Evolutionary conservation across 2,329 filamentous ascomycete species (phyloP).

Genomic region (Fusarium abutilonis): DNA sequence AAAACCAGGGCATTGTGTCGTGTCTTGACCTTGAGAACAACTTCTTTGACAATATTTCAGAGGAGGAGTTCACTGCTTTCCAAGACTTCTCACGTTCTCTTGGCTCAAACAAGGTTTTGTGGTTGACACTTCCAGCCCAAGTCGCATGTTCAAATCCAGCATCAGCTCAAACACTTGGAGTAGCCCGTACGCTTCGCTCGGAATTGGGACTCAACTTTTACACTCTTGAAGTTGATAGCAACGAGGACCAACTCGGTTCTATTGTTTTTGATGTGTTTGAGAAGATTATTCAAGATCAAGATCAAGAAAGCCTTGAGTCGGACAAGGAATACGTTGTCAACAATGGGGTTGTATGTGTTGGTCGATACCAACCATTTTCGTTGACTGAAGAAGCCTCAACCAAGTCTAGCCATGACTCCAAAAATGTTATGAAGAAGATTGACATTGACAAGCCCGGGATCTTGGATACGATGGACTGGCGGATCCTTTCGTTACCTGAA

Average conservation of each 20-base stretch:
- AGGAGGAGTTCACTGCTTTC: not conserved
- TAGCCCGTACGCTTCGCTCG: conserved; percentile 16
- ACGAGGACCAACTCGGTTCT: not conserved
- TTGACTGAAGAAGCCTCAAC: not conserved
- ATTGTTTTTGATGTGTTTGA: not conserved
- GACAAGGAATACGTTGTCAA: conserved; percentile 18
- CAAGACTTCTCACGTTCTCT: not conserved
- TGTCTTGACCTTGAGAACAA: conserved; percentile 14
- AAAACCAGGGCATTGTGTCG: conserved; percentile 1
- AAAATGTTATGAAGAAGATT: not conserved
- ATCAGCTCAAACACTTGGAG: conserved; percentile 8
- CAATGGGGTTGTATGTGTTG: conserved; percentile 1
- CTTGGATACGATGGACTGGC: conserved; percentile 13
- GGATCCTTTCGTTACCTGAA: not conserved
- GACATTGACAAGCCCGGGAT: conserved; percentile 7
- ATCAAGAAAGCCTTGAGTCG: not conserved
- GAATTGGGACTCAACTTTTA: conserved; percentile 12
- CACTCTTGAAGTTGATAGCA: conserved; percentile 10
- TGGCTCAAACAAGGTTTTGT: not conserved
- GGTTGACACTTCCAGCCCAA: conserved; percentile 6
- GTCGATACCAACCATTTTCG: conserved; percentile 4
- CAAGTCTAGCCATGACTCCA: not conserved
- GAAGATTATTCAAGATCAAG: conserved; percentile 2
- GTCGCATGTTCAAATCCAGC: not conserved
- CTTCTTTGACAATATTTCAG: conserved; percentile 11